Evolutionary conservation across 257 asterid genomes (phyloP), one percentile per base, ranked within the genome.

Genomic region (Solanum sejunctum): DNA sequence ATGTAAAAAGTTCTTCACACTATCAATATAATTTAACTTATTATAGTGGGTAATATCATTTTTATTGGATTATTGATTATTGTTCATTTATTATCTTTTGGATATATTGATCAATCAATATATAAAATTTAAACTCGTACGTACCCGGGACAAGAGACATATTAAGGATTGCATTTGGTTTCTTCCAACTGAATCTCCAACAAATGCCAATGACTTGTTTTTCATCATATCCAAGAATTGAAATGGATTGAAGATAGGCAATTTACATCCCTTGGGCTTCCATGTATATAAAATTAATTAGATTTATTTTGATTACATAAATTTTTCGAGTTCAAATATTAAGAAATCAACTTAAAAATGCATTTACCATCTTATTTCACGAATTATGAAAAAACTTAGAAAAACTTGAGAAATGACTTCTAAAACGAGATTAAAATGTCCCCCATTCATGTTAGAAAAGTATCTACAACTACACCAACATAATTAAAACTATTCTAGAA

Each of bases 101-200:
- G 3, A 0, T 17, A 18, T 1, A 10, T 12, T 1, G 0, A 4
- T n/a, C 12, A 8, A 4, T n/a, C 12, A 8, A 12, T 20, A 20
- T 0, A 8, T 69, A 16, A 1, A 39, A 69, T 18, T 70, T 70
- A 39, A 18, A 10, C 8, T 36, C 15, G 2, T 36, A 36, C 6
- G 21, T 61, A 61, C 84, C 73, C 6, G 63, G 7, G 84, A 58
- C 26, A 82, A 82, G 60, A 82, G 84, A 2, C 84, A 82, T 12
- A 82, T 64, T 12, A 82, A 64, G 3, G 84, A 82, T 28, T 84
- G 86, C 78, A 84, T 73, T 57, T 84, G 86, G 39, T 84, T 84
- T 61, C 86, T 84, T 17, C 83, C 86, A 18, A 84, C 75, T 4
- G 86, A 84, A 21, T 84, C 86, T 84, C 86, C 86, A 45, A 84